Evolutionary conservation across 1,139 yeast genomes (phyloP).

Genomic region (Yamadazyma pseudoaaseri): DNA sequence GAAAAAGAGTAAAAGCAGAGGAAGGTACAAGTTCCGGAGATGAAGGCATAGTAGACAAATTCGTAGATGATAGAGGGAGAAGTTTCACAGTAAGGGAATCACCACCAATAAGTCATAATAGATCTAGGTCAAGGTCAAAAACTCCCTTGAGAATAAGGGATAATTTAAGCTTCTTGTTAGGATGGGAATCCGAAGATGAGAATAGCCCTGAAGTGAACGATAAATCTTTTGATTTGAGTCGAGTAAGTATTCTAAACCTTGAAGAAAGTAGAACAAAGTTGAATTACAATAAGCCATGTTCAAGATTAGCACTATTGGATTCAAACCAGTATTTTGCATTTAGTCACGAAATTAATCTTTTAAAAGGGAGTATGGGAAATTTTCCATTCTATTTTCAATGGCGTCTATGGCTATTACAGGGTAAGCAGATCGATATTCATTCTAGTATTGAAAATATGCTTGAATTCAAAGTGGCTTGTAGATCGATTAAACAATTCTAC

Average conservation of each 20-base stretch:
- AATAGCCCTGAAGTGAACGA: conserved; percentile 1
- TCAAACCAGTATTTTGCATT: conserved; percentile 15
- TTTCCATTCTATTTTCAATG: conserved; percentile 21
- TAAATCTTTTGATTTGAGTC: not conserved
- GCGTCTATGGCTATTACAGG: conserved; percentile 16
- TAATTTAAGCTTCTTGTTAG: conserved; percentile 15
- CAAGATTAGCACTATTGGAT: conserved; percentile 16
- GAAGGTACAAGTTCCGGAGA: too few species aligned
- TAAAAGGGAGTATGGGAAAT: conserved; percentile 13
- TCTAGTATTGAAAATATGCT: conserved; percentile 16
- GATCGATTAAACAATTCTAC: conserved; percentile 8
- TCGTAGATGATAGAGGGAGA: conserved; percentile 11
- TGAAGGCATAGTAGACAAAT: not conserved
- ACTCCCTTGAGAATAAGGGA: conserved; percentile 22
- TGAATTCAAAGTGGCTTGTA: conserved; percentile 16
- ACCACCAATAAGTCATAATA: not conserved
- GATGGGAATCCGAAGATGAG: conserved; percentile 8
- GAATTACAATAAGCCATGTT: conserved; percentile 13
- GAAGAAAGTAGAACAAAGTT: not conserved
- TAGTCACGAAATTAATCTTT: conserved; percentile 11
- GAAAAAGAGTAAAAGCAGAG: too few species aligned
- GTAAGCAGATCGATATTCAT: conserved; percentile 8
- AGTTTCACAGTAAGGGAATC: conserved; percentile 6
- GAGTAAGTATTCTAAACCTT: not conserved
- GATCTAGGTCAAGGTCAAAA: conserved; percentile 10